Conservation (phyloP, 805 yeast species). For the Myxozyma vanderwaltii region DNA sequence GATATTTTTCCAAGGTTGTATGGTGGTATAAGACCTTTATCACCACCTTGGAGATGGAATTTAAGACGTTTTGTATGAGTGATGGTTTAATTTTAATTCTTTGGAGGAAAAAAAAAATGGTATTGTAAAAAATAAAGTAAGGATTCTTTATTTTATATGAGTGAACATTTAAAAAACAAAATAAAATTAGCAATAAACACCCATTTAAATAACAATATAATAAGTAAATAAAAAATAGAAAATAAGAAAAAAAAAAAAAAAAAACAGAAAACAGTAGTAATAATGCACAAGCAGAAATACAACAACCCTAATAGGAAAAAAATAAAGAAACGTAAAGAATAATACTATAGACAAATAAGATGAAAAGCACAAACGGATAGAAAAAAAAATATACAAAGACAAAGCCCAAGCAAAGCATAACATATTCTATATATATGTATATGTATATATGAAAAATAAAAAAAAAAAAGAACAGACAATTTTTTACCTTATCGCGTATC, state of each 20-base stretch:
- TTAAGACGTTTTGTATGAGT: neutral
- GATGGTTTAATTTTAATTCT: too few species aligned
- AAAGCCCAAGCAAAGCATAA: too few species aligned
- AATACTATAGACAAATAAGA: neutral
- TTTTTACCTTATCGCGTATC: too few species aligned
- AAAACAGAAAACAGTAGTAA: neutral
- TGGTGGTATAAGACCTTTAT: conserved; percentile 41
- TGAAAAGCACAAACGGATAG: neutral
- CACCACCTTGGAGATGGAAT: conserved; percentile 49
- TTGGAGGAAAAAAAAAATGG: neutral
- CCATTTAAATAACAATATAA: too few species aligned
- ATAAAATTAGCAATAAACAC: too few species aligned
- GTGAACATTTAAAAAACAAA: too few species aligned
- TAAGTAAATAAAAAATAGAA: too few species aligned
- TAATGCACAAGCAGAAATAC: neutral
- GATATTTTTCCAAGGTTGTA: conserved; percentile 49
- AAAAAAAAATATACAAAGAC: neutral
- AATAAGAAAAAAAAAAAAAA: neutral
- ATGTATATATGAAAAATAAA: too few species aligned
- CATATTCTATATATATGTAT: too few species aligned
- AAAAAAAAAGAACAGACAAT: too few species aligned
- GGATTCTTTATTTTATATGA: too few species aligned
- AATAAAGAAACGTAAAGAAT: neutral
- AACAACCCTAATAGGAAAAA: neutral
- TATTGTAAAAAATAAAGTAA: too few species aligned